Conservation (phyloP, 2,329 filamentous ascomycete genomes). For the Dactylellina sp. region DNA sequence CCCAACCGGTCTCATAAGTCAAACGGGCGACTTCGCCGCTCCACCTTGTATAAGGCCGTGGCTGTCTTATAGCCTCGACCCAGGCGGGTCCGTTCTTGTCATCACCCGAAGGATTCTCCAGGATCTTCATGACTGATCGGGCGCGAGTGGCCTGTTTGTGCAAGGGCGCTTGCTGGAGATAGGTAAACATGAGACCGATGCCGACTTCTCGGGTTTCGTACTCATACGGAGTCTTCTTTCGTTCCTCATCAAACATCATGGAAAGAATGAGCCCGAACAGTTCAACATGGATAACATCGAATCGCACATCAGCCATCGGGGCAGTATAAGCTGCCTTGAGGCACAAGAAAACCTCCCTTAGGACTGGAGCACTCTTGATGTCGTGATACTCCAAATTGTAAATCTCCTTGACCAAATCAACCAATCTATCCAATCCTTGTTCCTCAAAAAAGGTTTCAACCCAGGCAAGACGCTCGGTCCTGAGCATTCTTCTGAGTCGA, state of each 20-base stretch:
- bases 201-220: slow-evolving; percentile 93
- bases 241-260: slow-evolving; percentile 94
- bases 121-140: slow-evolving; percentile 30
- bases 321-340: slow-evolving; percentile 95
- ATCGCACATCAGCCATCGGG: slow-evolving; percentile 82
- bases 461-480: slow-evolving; percentile 96
- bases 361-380: slow-evolving; percentile 87
- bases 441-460: slow-evolving; percentile 90
- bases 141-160: slow-evolving; percentile 35
- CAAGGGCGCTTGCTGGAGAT: slow-evolving; percentile 71
- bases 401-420: slow-evolving; percentile 66
- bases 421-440: slow-evolving; percentile 92
- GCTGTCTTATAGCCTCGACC: slow-evolving; percentile 42
- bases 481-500: slow-evolving; percentile 86
- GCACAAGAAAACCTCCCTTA: slow-evolving; percentile 92
- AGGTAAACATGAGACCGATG: slow-evolving; percentile 80
- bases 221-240: slow-evolving; percentile 92
- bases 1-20: slow-evolving; percentile 52
- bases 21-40: slow-evolving; percentile 37
- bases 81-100: slow-evolving; percentile 29
- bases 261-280: slow-evolving; percentile 86
- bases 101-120: slow-evolving; percentile 30
- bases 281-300: slow-evolving; percentile 80
- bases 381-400: slow-evolving; percentile 98
- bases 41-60: slow-evolving; percentile 44